Evolutionary conservation across 2,329 filamentous ascomycete species (phyloP), one percentile per base, ranked within the genome.

Genomic region (Lomentospora prolificans): DNA sequence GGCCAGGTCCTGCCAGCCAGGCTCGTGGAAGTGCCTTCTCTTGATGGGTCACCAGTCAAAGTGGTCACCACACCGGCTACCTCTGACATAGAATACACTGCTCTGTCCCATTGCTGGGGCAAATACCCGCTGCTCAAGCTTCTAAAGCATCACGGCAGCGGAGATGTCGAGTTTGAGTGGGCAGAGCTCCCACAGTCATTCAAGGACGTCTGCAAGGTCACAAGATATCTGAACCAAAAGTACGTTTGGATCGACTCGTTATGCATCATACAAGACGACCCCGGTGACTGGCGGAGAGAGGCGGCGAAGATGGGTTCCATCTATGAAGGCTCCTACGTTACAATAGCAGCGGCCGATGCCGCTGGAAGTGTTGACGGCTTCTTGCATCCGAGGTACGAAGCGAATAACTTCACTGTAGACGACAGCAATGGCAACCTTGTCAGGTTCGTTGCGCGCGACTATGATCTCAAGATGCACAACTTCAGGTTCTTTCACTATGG

Each of bases 191-290:
- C 58, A 7, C 58, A 55, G 25, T 58, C 58, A 3, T 58, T 58
- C 12, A 53, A 53, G 25, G 58, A 59, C 25, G 58, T 57, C 24
- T 54, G 52, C 52, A 54, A 14, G 6, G 52, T 54, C 31, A 24
- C 52, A n/a, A 28, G 52, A 12, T 28, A 33, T 25, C 27, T 54
- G 28, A 44, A 44, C 27, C 28, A 31, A 25, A 41, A 28, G 0
- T 66, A 66, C 36, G 9, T 65, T 3, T 65, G 64, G 64, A 64
- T 65, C 48, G 64, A 65, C 12, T 63, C 64, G 0, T 58, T 65
- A 1, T 66, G 64, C 3, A 66, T 66, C 6, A 51, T 66, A 9
- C 65, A 66, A 41, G 61, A 64, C 33, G 63, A 64, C 12, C 55
- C 3, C 0, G 17, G 60, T 4, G 65, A 66, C 10, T 65, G 63